These are phyloP conservation scores for Colletotrichum costaricense DNA, from an alignment of 2,329 filamentous ascomycete genomes.

Conservation along the genomic window DNA sequence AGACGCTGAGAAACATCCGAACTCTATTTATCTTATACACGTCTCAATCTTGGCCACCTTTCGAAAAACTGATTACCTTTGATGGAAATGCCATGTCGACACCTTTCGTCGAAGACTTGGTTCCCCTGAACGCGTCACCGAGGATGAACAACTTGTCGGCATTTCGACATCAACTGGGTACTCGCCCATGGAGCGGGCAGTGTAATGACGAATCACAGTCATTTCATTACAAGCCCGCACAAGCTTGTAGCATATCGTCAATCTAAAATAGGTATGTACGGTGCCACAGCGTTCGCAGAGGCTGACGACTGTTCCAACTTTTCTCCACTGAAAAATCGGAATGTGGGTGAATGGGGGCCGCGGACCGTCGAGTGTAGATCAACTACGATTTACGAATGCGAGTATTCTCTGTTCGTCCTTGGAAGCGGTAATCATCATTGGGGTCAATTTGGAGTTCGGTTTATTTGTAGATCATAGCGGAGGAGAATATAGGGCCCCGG, in stretches of 20 bases:
- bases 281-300: background rate
- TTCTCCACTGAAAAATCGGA: background rate
- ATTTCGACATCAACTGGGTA: background rate
- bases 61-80: background rate
- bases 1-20: background rate
- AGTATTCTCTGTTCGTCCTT: background rate
- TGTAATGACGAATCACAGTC: background rate
- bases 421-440: background rate
- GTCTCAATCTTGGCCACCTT: background rate
- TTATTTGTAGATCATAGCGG: no score
- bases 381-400: background rate
- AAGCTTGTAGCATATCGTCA: background rate
- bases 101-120: background rate
- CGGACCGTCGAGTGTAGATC: background rate
- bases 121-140: background rate
- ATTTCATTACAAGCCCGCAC: background rate
- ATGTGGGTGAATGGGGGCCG: background rate
- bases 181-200: background rate
- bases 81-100: background rate
- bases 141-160: background rate
- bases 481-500: no score
- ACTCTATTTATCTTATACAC: background rate
- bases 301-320: background rate
- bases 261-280: background rate
- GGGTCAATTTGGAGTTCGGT: no score